Evolutionary conservation across 2,329 filamentous ascomycete genomes (phyloP).

Genomic region (Pseudogymnoascus sp.): DNA sequence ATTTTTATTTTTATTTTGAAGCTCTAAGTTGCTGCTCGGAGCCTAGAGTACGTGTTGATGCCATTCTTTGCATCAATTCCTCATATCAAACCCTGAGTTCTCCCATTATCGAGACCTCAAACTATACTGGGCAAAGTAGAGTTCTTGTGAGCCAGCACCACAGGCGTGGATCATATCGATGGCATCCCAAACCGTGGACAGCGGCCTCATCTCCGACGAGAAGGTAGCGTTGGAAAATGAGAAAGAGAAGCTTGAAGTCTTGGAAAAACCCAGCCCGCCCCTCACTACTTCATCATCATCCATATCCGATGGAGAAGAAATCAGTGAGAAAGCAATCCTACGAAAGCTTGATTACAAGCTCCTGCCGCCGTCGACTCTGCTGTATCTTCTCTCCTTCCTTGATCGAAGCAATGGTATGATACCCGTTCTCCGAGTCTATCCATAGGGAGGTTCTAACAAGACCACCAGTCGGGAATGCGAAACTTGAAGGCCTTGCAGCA

Average conservation of each 20-base stretch:
- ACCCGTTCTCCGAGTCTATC: conserved; percentile 25
- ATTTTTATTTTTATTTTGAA: not conserved
- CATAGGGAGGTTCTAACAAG: not conserved
- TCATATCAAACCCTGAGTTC: not conserved
- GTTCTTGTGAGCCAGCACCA: not conserved
- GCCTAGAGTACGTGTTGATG: not conserved
- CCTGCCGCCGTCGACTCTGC: conserved; percentile 46
- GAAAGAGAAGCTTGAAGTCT: not conserved
- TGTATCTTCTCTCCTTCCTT: conserved; percentile 52
- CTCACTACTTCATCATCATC: not conserved
- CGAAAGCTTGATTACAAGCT: conserved; percentile 49
- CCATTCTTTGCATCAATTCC: not conserved
- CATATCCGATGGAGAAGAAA: conserved; percentile 12
- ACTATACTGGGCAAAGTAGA: not conserved
- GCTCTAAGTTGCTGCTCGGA: not conserved
- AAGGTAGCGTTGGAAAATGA: not conserved
- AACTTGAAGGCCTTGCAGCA: conserved; percentile 46
- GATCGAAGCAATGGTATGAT: conserved; percentile 51
- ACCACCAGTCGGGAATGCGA: conserved; percentile 50
- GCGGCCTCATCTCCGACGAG: not conserved
- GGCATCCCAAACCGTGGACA: not conserved
- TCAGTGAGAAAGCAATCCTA: conserved; percentile 52
- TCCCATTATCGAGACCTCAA: not conserved
- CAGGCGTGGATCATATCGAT: not conserved
- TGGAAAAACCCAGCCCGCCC: not conserved